Conservation (phyloP, 202 grass and related monocot species). For the Schoenoplectus tabernaemontani region DNA sequence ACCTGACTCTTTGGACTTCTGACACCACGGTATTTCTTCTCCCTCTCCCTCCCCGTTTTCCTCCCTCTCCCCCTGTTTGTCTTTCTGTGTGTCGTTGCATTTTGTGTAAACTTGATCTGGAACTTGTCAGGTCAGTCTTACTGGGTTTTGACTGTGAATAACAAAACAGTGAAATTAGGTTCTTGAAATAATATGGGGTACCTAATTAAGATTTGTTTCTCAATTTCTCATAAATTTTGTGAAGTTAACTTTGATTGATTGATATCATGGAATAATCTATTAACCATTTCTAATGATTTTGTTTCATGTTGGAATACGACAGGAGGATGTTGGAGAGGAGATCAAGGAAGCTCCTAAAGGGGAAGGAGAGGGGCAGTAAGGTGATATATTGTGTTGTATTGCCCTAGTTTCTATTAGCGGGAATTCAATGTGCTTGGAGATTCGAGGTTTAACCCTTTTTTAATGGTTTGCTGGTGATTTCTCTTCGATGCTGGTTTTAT, state of each 20-base stretch:
- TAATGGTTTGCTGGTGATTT: constrained; percentile 23
- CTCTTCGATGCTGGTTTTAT: constrained; percentile 1
- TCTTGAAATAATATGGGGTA: too few relatives aligned
- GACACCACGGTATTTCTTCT: constrained; percentile 56
- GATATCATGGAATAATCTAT: too few relatives aligned
- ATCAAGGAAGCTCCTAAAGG: constrained; percentile 67
- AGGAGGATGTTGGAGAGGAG: constrained; percentile 62
- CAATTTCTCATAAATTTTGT: too few relatives aligned
- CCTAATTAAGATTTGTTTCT: too few relatives aligned
- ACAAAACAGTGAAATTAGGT: too few relatives aligned
- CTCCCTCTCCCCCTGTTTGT: background rate
- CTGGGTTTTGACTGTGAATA: too few relatives aligned
- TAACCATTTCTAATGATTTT: constrained; percentile 12
- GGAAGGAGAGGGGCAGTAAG: constrained; percentile 47
- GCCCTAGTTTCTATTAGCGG: constrained; percentile 21
- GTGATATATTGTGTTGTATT: constrained; percentile 12
- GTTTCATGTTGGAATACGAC: background rate
- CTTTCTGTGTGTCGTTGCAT: background rate
- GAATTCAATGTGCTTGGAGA: constrained; percentile 20
- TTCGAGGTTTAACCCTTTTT: constrained; percentile 26
- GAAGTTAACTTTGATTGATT: too few relatives aligned
- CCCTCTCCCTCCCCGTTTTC: too few relatives aligned
- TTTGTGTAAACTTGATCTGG: too few relatives aligned
- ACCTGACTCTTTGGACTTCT: constrained; percentile 79
- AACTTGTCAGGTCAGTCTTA: too few relatives aligned